A percentile compares a stretch with the other conserved stretches of the same genome.
Conservation (phyloP, 495 filamentous ascomycete genomes). For the Lentithecium fluviatile region DNA sequence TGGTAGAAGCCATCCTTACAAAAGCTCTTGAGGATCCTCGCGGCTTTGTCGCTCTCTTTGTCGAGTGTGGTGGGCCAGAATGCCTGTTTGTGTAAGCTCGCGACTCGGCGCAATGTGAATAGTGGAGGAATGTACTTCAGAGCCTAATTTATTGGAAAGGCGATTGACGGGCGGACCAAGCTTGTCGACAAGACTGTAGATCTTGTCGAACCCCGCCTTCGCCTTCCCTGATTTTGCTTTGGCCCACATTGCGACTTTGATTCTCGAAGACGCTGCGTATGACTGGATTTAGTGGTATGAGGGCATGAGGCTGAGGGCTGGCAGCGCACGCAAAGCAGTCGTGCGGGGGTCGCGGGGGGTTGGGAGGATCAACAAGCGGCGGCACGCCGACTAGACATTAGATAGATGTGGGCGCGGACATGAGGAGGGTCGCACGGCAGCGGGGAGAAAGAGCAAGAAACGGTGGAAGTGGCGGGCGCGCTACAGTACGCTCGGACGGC, state of each 20-base stretch:
- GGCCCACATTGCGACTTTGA: conserved; percentile 37
- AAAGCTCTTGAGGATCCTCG: conserved; percentile 74
- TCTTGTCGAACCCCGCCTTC: conserved; percentile 52
- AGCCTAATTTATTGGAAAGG: conserved; percentile 68
- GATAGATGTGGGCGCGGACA: not conserved
- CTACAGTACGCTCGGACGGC: conserved; percentile 9
- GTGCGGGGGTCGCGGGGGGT: too few species aligned
- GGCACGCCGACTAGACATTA: not conserved
- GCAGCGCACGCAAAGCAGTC: too few species aligned
- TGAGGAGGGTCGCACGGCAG: conserved; percentile 15
- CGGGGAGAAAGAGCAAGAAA: conserved; percentile 6
- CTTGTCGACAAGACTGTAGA: conserved; percentile 50
- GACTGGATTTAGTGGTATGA: too few species aligned
- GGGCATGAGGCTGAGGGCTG: too few species aligned
- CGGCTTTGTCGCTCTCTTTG: conserved; percentile 79
- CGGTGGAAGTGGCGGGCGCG: conserved; percentile 9
- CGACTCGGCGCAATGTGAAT: too few species aligned
- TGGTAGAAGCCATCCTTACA: conserved; percentile 70
- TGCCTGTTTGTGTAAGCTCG: too few species aligned
- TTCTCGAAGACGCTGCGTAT: conserved; percentile 10
- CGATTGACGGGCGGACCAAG: conserved; percentile 67
- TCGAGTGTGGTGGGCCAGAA: conserved; percentile 78
- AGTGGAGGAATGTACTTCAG: too few species aligned
- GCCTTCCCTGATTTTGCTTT: conserved; percentile 44
- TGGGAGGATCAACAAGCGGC: not conserved